phyloP scores from a whole-genome alignment of 2,329 filamentous ascomycete genomes.

The Botryotinia narcissicola region DNA sequence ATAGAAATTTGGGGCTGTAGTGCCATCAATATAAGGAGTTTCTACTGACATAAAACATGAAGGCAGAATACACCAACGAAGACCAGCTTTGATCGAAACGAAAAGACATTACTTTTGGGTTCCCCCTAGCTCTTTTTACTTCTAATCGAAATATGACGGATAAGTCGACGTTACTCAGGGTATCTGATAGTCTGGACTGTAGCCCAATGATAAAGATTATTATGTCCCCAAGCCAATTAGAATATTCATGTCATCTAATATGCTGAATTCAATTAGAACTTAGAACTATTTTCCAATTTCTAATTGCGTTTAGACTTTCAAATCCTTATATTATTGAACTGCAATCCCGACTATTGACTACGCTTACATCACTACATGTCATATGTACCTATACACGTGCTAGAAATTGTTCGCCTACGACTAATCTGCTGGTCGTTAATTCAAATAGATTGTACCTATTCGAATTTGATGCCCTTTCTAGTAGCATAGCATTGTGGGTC shows the following conservation, averaged over 20 bases:
- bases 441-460: neutral
- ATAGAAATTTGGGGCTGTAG: neutral
- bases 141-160: neutral
- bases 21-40: neutral
- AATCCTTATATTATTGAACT: too few relatives aligned
- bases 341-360: too few relatives aligned
- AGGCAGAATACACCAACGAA: neutral
- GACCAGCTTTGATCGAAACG: neutral
- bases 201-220: too few relatives aligned
- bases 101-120: neutral
- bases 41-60: neutral
- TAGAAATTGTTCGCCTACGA: rapidly evolving
- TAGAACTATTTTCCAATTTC: too few relatives aligned
- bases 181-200: too few relatives aligned
- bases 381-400: neutral
- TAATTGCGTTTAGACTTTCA: too few relatives aligned
- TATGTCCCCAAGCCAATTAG: too few relatives aligned
- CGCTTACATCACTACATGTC: neutral
- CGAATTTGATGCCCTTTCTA: neutral
- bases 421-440: neutral
- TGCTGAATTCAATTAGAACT: too few relatives aligned
- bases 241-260: too few relatives aligned
- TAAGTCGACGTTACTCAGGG: neutral
- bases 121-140: neutral
- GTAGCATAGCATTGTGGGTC: neutral